Evolutionary conservation across 1,139 yeast species (phyloP), one percentile per base, ranked within the genome.

Genomic region (Petasospora rhodanensis): DNA sequence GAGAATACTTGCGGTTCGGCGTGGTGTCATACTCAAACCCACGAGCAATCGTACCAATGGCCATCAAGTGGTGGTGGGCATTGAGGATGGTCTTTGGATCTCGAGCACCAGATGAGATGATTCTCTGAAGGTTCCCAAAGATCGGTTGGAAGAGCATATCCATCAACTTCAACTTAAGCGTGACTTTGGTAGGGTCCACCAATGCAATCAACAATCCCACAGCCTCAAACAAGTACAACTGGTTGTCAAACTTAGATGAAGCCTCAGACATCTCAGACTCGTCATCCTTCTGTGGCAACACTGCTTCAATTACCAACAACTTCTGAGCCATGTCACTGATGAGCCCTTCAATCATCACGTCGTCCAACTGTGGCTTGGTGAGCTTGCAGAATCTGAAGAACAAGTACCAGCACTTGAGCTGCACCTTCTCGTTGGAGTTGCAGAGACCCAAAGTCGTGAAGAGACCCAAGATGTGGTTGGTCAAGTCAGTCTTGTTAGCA

Each of bases 331-430:
- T 66, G 49, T 62, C 76, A 37, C 54, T 55, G 14, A 79, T 62
- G 12, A 81, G 66, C 40, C 66, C 68, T 31, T 73, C 66, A 19
- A 79, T 62, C 11, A 69, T 59, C 28, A 56, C 64, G 25, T 73
- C 73, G 19, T 75, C 69, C 18, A 76, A 62, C 35, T 73, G 62
- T 19, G 89, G 86, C 52, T 79, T 82, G 3, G 91, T 79, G 29
- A 80, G 62, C 54, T 83, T 86, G 47, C 89, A 70, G 51, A 87
- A 84, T 54, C 95, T 73, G 52, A 80, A 80, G 47, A 91, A 84
- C 43, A 89, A 64, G 56, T 86, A 91, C 96, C 98, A 91, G 32
- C 93, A 71, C 56, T 97, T 76, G 38, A 78, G 68, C 49, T 89
- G 77, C 9, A 89, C 96, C 43, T 76, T 79, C 39, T 74, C 80